A percentile compares a stretch with the other conserved stretches of the same genome.
Conservation (phyloP, 2,329 filamentous ascomycete species). For the Purpureocillium lavendulum region DNA sequence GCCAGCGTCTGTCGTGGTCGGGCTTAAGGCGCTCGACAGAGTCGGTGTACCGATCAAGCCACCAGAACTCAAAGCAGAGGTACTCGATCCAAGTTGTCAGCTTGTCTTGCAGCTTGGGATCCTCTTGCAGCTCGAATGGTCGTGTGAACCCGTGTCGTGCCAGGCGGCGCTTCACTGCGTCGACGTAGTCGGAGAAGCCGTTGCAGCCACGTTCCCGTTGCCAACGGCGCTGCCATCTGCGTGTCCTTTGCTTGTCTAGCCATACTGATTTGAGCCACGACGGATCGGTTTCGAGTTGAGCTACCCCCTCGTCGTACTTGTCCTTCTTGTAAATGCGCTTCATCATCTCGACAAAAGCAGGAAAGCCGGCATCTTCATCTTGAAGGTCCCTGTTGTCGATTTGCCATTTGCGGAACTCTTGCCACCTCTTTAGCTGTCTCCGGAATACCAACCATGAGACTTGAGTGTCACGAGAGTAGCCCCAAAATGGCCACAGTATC, state of each 20-base stretch:
- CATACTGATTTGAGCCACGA: slow-evolving; percentile 5
- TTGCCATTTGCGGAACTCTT: slow-evolving; percentile 21
- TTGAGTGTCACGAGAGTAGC: background rate
- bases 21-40: slow-evolving; percentile 12
- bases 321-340: slow-evolving; percentile 1
- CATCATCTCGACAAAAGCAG: slow-evolving; percentile 4
- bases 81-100: slow-evolving; percentile 28
- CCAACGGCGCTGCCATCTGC: slow-evolving; percentile 3
- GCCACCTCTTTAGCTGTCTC: slow-evolving; percentile 17
- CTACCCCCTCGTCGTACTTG: background rate
- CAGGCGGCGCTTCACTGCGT: slow-evolving; percentile 16
- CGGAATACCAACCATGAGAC: slow-evolving; percentile 12
- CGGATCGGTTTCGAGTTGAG: slow-evolving; percentile 7
- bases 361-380: slow-evolving; percentile 11
- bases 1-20: slow-evolving; percentile 19
- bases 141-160: slow-evolving; percentile 18
- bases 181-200: slow-evolving; percentile 15
- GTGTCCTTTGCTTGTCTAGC: slow-evolving; percentile 3
- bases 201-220: slow-evolving; percentile 9
- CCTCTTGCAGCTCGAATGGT: slow-evolving; percentile 18
- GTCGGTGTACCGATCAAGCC: slow-evolving; percentile 12
- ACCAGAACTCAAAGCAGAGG: slow-evolving; percentile 19
- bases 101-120: slow-evolving; percentile 18
- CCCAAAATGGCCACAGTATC: slow-evolving; percentile 15
- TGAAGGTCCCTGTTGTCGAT: slow-evolving; percentile 13